Evolutionary conservation across 768 basidiomycete species (phyloP).

Genomic region (Xerocomus potaroensis): DNA sequence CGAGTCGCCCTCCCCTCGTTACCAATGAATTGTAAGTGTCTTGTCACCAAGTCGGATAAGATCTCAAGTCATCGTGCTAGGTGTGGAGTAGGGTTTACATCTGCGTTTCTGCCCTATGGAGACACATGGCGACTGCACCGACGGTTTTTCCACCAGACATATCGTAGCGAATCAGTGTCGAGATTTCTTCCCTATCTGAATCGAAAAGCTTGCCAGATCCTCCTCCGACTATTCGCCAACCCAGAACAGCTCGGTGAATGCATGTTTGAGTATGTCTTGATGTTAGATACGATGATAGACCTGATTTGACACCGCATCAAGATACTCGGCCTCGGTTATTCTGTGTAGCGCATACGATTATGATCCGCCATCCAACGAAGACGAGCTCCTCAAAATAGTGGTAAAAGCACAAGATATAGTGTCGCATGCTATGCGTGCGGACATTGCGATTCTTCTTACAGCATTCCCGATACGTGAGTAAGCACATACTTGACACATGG

Average conservation of each 20-base stretch:
- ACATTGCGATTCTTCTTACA: conserved; percentile 1
- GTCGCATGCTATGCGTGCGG: conserved; percentile 1
- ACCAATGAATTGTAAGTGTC: conserved; percentile 9
- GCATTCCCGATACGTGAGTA: conserved; percentile 7
- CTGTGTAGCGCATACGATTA: conserved; percentile 10
- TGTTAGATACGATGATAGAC: not conserved
- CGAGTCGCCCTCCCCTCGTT: conserved; percentile 40
- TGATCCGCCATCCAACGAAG: conserved; percentile 2
- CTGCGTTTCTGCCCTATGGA: conserved; percentile 24
- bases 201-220: conserved; percentile 25
- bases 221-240: conserved; percentile 27
- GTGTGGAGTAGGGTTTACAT: conserved; percentile 11
- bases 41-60: not conserved
- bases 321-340: conserved; percentile 7
- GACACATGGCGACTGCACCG: conserved; percentile 27
- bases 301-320: not conserved
- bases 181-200: conserved; percentile 23
- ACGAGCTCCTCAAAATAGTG: conserved; percentile 4
- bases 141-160: conserved; percentile 22
- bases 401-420: conserved; percentile 1
- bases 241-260: conserved; percentile 30
- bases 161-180: conserved; percentile 10
- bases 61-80: not conserved
- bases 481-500: not conserved
- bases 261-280: conserved; percentile 24